Base-by-base conservation (phyloP, 495 filamentous ascomycete genomes). In the Xylaria grammica region DNA sequence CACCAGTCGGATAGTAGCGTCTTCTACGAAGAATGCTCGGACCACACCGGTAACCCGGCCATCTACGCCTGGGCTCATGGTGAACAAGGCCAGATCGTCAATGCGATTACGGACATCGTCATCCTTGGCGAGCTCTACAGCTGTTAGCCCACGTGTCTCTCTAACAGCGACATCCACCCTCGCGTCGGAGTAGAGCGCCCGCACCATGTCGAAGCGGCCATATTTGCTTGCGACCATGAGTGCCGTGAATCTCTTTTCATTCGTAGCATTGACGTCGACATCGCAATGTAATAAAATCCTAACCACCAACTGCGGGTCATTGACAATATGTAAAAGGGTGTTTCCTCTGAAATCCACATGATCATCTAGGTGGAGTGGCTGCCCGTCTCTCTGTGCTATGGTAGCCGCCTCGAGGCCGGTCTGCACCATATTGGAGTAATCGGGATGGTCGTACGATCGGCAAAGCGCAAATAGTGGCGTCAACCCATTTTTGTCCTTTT, bases 141-240 rank as follows among this genome's bases (percentile, higher is more conserved):
- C 96, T 27, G 94, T 97, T 70, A 99, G 81, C 1, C 96, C 96
- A 56, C 96, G 87, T 13, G 91, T 74, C 67, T 99, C 96, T 72
- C 90, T 93, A 27, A 93, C 87, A 36, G 88, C 85, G 1, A 92
- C 78, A 74, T 99, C 96, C 5, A 97, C 93, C 61, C 96, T 82
- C 17, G 91, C 83, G 74, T 98, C 96, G 51, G 86, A 84, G 72
- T 97, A 97, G 13, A 99, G 81, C 17, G 88, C 88, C 61, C 93
- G 86, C 7, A 99, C 94, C 83, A 94, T 90, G 65, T 97, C 95
- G 19, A 96, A 90, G 49, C 96, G 86, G 26, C 94, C 95, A 70
- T 97, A 99, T 77, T 99, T 99, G 81, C 93, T 97, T n/a, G 94
- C 94, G 60, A 98, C 91, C 96, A 99, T 99, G 55, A 99, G 79